Evolutionary conservation across 768 basidiomycete genomes (phyloP).

Genomic region (Pisolithus tinctorius): DNA sequence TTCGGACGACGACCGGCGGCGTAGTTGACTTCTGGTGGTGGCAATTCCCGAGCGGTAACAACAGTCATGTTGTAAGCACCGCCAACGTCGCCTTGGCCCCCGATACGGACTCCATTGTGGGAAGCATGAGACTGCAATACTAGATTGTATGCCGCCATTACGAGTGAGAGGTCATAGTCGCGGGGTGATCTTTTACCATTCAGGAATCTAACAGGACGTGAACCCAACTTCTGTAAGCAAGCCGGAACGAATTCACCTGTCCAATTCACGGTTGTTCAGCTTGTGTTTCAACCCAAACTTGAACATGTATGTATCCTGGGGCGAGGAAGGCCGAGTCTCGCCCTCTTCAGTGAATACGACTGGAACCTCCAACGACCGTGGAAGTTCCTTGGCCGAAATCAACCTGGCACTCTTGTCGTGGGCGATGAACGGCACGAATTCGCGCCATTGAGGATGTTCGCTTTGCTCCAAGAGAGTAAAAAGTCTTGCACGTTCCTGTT

Average conservation of each 20-base stretch:
- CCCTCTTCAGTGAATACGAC: slow-evolving; percentile 37
- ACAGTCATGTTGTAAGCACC: slow-evolving; percentile 52
- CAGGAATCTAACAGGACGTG: slow-evolving; percentile 28
- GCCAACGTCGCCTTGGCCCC: not conserved
- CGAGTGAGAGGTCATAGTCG: slow-evolving; percentile 35
- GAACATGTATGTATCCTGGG: slow-evolving; percentile 32
- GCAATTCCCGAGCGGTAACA: slow-evolving; percentile 60
- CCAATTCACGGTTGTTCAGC: slow-evolving; percentile 24
- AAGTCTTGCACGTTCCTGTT: slow-evolving; percentile 34
- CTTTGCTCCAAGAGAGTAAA: slow-evolving; percentile 38
- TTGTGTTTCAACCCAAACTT: slow-evolving; percentile 26
- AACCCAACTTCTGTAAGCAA: not conserved
- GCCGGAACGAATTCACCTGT: slow-evolving; percentile 23
- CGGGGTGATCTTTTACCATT: slow-evolving; percentile 30
- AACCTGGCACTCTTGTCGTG: slow-evolving; percentile 40
- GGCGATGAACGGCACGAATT: slow-evolving; percentile 26
- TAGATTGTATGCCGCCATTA: slow-evolving; percentile 42
- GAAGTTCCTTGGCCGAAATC: slow-evolving; percentile 34
- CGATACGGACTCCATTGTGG: slow-evolving; percentile 39
- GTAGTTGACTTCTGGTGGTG: slow-evolving; percentile 53
- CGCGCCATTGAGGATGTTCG: slow-evolving; percentile 29
- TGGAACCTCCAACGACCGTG: slow-evolving; percentile 27
- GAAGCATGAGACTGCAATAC: slow-evolving; percentile 39
- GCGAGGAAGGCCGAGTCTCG: slow-evolving; percentile 24
- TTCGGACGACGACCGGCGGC: slow-evolving; percentile 35